Conservation (phyloP, 2,329 filamentous ascomycete genomes). For the Cladosporium sp. region DNA sequence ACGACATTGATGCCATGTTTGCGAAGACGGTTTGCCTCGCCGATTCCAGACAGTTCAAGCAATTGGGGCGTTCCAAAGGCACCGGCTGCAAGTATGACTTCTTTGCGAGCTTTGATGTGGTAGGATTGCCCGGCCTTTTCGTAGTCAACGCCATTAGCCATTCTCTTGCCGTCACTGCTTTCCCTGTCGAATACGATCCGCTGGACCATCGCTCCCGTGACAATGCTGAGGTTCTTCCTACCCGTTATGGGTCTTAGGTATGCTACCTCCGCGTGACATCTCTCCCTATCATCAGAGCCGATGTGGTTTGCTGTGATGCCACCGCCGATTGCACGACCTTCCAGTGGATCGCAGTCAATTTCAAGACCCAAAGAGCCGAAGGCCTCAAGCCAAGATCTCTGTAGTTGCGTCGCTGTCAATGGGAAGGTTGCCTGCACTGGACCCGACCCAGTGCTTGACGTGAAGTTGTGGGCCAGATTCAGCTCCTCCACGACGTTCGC, state of each 20-base stretch:
- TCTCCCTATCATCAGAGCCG: slow-evolving; percentile 12
- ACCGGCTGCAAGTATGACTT: slow-evolving; percentile 57
- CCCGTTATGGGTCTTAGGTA: slow-evolving; percentile 18
- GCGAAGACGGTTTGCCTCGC: slow-evolving; percentile 16
- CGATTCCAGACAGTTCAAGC: slow-evolving; percentile 56
- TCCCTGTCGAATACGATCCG: slow-evolving; percentile 15
- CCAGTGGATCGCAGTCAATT: slow-evolving; percentile 14
- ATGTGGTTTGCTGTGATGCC: slow-evolving; percentile 8
- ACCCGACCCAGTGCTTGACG: slow-evolving; percentile 16
- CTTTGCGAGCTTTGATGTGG: slow-evolving; percentile 27
- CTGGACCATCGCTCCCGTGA: slow-evolving; percentile 16
- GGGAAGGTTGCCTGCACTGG: slow-evolving; percentile 16
- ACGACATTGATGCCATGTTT: slow-evolving; percentile 16
- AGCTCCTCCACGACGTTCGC: slow-evolving; percentile 1
- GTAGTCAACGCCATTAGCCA: slow-evolving; percentile 13
- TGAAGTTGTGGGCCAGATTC: slow-evolving; percentile 15
- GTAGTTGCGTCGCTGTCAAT: slow-evolving; percentile 5
- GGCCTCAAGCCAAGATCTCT: slow-evolving; percentile 17
- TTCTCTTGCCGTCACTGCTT: background rate
- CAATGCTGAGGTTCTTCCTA: slow-evolving; percentile 17
- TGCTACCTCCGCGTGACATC: slow-evolving; percentile 21
- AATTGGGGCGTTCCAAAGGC: slow-evolving; percentile 53
- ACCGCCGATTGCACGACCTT: background rate
- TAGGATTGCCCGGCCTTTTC: slow-evolving; percentile 16
- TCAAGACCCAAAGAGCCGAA: slow-evolving; percentile 16